phyloP scores from a whole-genome alignment of 306 rosid genomes.

The Rosa multiflora region DNA sequence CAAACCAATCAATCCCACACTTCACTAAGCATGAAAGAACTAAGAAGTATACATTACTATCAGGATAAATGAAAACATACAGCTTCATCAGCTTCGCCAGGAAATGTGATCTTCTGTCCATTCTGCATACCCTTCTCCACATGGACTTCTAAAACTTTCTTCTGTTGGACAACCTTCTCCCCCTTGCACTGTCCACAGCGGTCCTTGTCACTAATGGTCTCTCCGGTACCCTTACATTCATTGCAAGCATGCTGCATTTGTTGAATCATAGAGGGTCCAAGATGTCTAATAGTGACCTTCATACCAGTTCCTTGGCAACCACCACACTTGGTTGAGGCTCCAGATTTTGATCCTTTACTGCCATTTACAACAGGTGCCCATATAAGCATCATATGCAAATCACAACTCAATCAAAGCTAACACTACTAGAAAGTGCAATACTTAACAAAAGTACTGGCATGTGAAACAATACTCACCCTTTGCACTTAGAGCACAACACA shows the following conservation, averaged over 20 bases:
- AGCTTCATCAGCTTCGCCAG: conserved; percentile 91
- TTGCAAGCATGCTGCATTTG: conserved; percentile 89
- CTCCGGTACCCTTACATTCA: conserved; percentile 92
- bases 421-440: neutral
- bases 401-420: neutral
- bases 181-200: conserved; percentile 80
- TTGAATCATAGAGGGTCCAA: conserved; percentile 82
- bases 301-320: conserved; percentile 85
- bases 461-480: conserved; percentile 46
- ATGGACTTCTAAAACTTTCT: conserved; percentile 70
- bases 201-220: conserved; percentile 69
- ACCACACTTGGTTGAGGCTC: conserved; percentile 62
- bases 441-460: neutral
- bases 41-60: too few relatives aligned
- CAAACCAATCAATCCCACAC: conserved; percentile 14
- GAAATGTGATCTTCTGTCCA: conserved; percentile 81
- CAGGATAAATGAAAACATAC: conserved; percentile 22
- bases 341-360: conserved; percentile 85
- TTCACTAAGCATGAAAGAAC: neutral
- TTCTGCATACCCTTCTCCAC: conserved; percentile 96
- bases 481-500: conserved; percentile 74
- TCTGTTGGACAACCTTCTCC: conserved; percentile 75
- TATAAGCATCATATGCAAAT: neutral
- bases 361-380: conserved; percentile 7
- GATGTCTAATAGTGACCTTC: conserved; percentile 76